A percentile compares a stretch with the other conserved stretches of the same genome.
Conservation (phyloP, 2,329 filamentous ascomycete genomes). For the Metarhizium anisopliae region DNA sequence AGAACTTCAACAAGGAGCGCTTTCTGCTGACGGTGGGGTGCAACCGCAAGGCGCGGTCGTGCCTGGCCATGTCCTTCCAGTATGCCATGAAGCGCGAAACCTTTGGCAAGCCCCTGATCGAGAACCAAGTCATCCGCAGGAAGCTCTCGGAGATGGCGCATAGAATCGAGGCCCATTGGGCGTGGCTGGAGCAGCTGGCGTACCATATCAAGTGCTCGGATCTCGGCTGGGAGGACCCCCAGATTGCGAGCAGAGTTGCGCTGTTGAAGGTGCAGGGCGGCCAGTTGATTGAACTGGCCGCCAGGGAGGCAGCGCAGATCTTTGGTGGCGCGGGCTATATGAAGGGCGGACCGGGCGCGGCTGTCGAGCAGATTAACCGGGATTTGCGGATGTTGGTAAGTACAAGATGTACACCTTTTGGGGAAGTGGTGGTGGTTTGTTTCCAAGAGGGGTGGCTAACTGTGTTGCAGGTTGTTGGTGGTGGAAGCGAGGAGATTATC, state of each 20-base stretch:
- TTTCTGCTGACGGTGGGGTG: slow-evolving; percentile 47
- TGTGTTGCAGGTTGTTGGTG: slow-evolving; percentile 37
- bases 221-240: slow-evolving; percentile 20
- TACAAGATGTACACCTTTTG: not conserved
- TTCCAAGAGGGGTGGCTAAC: not conserved
- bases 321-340: slow-evolving; percentile 45
- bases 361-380: slow-evolving; percentile 43
- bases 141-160: slow-evolving; percentile 52
- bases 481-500: slow-evolving; percentile 47
- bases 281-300: slow-evolving; percentile 38
- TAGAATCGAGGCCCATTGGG: slow-evolving; percentile 51
- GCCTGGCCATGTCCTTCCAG: slow-evolving; percentile 40
- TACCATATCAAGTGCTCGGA: slow-evolving; percentile 35
- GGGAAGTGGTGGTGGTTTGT: not conserved
- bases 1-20: slow-evolving; percentile 48
- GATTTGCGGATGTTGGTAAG: slow-evolving; percentile 30
- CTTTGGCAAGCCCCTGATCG: slow-evolving; percentile 48
- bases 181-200: slow-evolving; percentile 53
- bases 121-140: slow-evolving; percentile 48
- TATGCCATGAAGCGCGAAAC: slow-evolving; percentile 46
- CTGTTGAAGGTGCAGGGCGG: slow-evolving; percentile 39
- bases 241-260: slow-evolving; percentile 21
- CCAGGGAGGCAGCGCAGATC: slow-evolving; percentile 44
- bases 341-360: slow-evolving; percentile 35
- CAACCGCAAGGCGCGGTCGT: slow-evolving; percentile 48